These are phyloP conservation scores for Amanita pseudoporphyria DNA, from an alignment of 768 basidiomycete genomes.

Conservation along the genomic window DNA sequence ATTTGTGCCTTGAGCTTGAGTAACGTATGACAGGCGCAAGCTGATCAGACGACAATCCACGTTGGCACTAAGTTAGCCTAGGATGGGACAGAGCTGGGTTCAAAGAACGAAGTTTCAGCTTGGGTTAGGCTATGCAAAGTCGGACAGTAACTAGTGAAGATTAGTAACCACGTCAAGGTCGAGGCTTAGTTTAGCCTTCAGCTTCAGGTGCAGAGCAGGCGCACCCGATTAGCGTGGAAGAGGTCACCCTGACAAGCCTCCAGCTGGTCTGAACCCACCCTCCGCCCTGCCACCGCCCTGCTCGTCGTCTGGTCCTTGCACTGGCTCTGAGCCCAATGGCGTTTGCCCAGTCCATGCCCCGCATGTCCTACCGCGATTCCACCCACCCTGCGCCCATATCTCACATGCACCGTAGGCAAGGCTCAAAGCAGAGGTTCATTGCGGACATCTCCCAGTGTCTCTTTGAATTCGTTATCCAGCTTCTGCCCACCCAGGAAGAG, in stretches of 20 bases:
- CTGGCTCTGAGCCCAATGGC: slow-evolving; percentile 3
- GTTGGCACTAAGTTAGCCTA: too few species aligned
- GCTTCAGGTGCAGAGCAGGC: too few species aligned
- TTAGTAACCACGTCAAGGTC: too few species aligned
- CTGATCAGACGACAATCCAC: too few species aligned
- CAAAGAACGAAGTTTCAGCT: too few species aligned
- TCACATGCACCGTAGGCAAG: slow-evolving; percentile 20
- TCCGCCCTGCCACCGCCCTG: neutral
- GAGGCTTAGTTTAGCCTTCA: neutral
- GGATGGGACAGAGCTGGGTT: too few species aligned
- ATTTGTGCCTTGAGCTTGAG: too few species aligned
- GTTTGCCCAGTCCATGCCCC: neutral
- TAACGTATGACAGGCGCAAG: too few species aligned
- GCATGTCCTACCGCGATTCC: slow-evolving; percentile 1
- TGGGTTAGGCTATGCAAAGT: too few species aligned
- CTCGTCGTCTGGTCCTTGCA: neutral
- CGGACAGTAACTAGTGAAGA: too few species aligned
- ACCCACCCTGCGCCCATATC: neutral
- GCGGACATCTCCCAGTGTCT: slow-evolving; percentile 82
- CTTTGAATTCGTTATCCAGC: slow-evolving; percentile 89
- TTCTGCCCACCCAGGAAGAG: slow-evolving; percentile 84
- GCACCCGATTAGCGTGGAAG: slow-evolving; percentile 1
- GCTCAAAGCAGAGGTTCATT: slow-evolving; percentile 55
- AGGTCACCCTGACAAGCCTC: slow-evolving; percentile 2
- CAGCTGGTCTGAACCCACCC: slow-evolving; percentile 3